These are phyloP conservation scores for Colletotrichum destructivum DNA, from an alignment of 2,329 filamentous ascomycete genomes.

Conservation along the genomic window DNA sequence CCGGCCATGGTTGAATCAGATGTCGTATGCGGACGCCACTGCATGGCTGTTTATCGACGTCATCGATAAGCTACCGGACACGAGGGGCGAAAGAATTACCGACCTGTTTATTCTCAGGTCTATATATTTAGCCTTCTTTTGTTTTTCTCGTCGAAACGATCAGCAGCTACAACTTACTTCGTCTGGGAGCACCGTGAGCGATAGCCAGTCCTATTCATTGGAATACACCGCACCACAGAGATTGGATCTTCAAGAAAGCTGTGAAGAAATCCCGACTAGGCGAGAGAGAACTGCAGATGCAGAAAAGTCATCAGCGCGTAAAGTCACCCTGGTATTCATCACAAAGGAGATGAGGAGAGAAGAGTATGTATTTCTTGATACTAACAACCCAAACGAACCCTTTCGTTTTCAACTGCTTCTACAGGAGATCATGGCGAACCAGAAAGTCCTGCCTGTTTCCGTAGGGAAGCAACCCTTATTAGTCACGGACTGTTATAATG, in stretches of 20 bases:
- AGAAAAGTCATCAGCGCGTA: not conserved
- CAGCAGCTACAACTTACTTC: not conserved
- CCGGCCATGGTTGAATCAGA: not conserved
- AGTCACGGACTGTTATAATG: not conserved
- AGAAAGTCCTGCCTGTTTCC: not conserved
- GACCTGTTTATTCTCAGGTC: not conserved
- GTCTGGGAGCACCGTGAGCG: not conserved
- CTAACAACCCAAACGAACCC: not conserved
- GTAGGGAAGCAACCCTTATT: not conserved
- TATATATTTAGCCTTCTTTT: not conserved
- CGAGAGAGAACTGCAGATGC: not conserved
- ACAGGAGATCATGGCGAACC: not conserved
- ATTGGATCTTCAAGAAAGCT: not conserved
- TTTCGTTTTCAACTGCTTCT: not conserved
- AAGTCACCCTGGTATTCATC: not conserved
- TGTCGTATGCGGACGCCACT: not conserved
- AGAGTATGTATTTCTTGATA: slow-evolving; percentile 2
- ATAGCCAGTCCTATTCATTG: not conserved
- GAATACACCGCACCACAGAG: not conserved
- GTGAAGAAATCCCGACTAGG: not conserved
- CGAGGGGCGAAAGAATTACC: not conserved
- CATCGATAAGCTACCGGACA: not conserved
- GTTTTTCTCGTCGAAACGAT: not conserved
- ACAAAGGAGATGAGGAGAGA: not conserved
- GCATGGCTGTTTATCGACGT: not conserved